phyloP scores from a whole-genome alignment of 148 eudicot genomes.

The Chenopodium suecicum region DNA sequence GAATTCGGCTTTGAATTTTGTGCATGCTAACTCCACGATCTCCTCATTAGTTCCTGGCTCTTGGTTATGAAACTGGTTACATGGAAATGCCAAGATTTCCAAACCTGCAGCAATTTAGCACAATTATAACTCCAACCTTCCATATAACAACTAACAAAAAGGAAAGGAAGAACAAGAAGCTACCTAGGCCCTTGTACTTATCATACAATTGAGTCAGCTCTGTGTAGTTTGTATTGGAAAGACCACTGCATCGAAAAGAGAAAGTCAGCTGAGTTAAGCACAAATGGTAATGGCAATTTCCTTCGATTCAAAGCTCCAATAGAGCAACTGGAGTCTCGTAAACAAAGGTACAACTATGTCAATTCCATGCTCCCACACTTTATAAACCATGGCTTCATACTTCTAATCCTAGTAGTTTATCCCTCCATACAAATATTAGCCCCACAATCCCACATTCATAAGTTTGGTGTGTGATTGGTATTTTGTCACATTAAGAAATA shows the following conservation, averaged over 20 bases:
- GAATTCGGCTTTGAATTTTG: constrained; percentile 54
- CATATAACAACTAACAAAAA: neutral
- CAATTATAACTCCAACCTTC: neutral
- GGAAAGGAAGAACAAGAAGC: neutral
- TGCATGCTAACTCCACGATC: constrained; percentile 53
- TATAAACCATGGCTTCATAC: neutral
- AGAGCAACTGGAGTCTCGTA: neutral
- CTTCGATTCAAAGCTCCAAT: neutral
- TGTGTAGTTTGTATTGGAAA: constrained; percentile 78
- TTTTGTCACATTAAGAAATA: neutral
- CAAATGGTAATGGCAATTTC: neutral
- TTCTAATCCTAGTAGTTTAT: neutral
- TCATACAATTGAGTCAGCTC: constrained; percentile 64
- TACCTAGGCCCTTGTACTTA: constrained; percentile 76
- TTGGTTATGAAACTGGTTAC: constrained; percentile 50
- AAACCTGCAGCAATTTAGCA: constrained; percentile 29
- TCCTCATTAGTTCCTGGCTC: constrained; percentile 57
- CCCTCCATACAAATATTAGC: neutral
- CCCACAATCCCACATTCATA: neutral
- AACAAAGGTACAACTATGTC: neutral
- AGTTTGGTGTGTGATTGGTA: neutral
- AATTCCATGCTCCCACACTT: neutral
- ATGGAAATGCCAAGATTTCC: constrained; percentile 54
- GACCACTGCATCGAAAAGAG: constrained; percentile 45
- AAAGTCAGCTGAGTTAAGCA: neutral